Conservation (phyloP, 129 eudicot genomes). For the Chrysanthemum seticuspe region DNA sequence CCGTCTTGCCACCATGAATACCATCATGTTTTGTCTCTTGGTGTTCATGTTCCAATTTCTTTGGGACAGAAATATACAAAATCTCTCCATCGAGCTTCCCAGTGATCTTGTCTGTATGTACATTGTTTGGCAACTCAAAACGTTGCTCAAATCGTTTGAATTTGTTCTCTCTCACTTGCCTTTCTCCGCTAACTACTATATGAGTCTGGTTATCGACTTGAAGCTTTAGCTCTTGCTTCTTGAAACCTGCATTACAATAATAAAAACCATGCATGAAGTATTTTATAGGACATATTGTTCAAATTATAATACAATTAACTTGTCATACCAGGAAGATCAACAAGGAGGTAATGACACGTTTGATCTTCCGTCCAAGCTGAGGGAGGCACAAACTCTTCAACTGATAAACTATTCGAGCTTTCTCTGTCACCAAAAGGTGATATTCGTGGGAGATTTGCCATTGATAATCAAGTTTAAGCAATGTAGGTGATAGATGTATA, state of each 20-base stretch:
- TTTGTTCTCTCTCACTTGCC: constrained; percentile 43
- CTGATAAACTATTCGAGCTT: constrained; percentile 26
- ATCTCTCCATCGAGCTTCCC: constrained; percentile 52
- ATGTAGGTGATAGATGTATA: not conserved
- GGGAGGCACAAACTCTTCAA: constrained; percentile 51
- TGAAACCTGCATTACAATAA: constrained; percentile 44
- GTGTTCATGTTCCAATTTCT: constrained; percentile 21
- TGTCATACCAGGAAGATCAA: constrained; percentile 59
- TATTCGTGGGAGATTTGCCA: constrained; percentile 24
- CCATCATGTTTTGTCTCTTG: constrained; percentile 18
- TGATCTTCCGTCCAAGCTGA: constrained; percentile 57
- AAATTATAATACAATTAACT: not conserved
- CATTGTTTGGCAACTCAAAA: constrained; percentile 48
- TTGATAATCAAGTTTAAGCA: constrained; percentile 9
- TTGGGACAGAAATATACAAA: constrained; percentile 48
- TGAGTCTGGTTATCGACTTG: constrained; percentile 46
- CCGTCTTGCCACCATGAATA: constrained; percentile 15
- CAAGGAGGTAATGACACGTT: constrained; percentile 39
- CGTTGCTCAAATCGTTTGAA: constrained; percentile 46
- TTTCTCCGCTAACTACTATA: constrained; percentile 58
- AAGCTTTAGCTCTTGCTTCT: constrained; percentile 47
- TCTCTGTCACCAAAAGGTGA: constrained; percentile 20
- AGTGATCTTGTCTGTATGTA: constrained; percentile 44
- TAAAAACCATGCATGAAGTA: not conserved
- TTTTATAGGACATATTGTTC: not conserved